Percentiles rank a stretch among this genome's conserved stretches.
Evolutionary conservation across 169 alveolate genomes (phyloP).

Genomic region (Plasmodium falciparum): DNA sequence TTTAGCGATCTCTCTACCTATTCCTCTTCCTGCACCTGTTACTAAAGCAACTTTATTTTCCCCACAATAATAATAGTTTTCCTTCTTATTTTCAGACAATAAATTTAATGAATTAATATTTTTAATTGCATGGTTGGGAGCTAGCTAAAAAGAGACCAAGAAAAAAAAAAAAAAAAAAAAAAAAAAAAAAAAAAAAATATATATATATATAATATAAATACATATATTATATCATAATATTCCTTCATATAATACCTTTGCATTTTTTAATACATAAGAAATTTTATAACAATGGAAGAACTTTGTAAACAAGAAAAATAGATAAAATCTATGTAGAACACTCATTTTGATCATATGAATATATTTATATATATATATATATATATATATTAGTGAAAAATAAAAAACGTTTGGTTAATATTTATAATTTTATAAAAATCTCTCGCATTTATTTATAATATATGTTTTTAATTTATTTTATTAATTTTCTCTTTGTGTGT

Average conservation of each 20-base stretch:
- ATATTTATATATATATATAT: too few species aligned
- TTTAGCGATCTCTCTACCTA: conserved; percentile 80
- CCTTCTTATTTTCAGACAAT: conserved; percentile 5
- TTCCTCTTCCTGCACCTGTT: conserved; percentile 85
- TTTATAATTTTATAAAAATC: too few species aligned
- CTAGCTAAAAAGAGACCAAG: conserved; percentile 37
- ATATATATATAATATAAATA: neutral
- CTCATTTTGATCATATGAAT: conserved; percentile 4
- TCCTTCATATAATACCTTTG: conserved; percentile 14
- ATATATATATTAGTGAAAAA: too few species aligned
- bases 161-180: conserved; percentile 10
- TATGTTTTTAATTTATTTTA: too few species aligned
- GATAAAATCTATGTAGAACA: conserved; percentile 1
- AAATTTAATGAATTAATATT: conserved; percentile 2
- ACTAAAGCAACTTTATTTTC: conserved; percentile 80
- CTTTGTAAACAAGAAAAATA: conserved; percentile 19
- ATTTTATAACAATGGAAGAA: conserved; percentile 21
- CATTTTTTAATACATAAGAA: conserved; percentile 19
- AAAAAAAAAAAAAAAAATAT: conserved; percentile 5
- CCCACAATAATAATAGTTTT: conserved; percentile 71
- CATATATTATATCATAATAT: neutral
- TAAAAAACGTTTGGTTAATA: too few species aligned
- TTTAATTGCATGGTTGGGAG: conserved; percentile 2
- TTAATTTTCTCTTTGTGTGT: too few species aligned
- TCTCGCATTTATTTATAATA: too few species aligned